Percentiles rank a stretch among this genome's conserved stretches.
These are phyloP conservation scores for Neurospora crassa DNA, from an alignment of 2,329 filamentous ascomycete species.

Conservation along the genomic window DNA sequence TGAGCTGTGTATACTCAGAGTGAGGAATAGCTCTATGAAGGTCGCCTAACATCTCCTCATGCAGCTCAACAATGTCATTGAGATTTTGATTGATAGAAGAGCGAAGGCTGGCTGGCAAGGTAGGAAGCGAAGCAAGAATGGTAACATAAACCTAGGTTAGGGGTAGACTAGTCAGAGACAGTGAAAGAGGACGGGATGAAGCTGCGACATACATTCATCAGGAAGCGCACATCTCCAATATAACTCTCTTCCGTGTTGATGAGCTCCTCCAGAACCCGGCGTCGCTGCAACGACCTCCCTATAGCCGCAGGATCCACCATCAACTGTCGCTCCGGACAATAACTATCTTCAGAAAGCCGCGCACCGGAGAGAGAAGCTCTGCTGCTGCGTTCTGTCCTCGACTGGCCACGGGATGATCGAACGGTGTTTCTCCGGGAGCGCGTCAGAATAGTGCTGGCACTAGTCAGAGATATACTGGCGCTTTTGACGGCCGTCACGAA, in stretches of 20 bases:
- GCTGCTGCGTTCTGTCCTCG: conserved; percentile 53
- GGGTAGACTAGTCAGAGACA: conserved; percentile 11
- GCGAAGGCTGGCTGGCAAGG: conserved; percentile 52
- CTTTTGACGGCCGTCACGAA: conserved; percentile 77
- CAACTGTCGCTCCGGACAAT: conserved; percentile 44
- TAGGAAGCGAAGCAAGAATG: conserved; percentile 61
- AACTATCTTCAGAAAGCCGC: conserved; percentile 58
- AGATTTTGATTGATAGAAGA: conserved; percentile 71
- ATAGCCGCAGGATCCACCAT: conserved; percentile 58
- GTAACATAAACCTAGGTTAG: conserved; percentile 58
- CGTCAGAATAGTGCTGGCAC: conserved; percentile 53
- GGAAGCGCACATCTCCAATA: conserved; percentile 74
- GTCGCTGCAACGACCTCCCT: conserved; percentile 63
- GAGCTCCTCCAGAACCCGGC: conserved; percentile 75
- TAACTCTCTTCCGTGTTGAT: conserved; percentile 82
- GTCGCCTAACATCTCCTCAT: conserved; percentile 70
- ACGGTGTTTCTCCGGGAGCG: conserved; percentile 45
- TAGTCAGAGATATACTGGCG: conserved; percentile 67
- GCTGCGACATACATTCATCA: conserved; percentile 60
- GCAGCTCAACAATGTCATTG: conserved; percentile 69
- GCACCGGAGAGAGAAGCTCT: conserved; percentile 48
- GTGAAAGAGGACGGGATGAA: background rate
- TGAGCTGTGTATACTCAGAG: conserved; percentile 49
- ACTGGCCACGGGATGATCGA: conserved; percentile 45
- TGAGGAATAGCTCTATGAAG: conserved; percentile 63